phyloP scores from a whole-genome alignment of 148 eudicot species.

The Nepenthes mirabilis region DNA sequence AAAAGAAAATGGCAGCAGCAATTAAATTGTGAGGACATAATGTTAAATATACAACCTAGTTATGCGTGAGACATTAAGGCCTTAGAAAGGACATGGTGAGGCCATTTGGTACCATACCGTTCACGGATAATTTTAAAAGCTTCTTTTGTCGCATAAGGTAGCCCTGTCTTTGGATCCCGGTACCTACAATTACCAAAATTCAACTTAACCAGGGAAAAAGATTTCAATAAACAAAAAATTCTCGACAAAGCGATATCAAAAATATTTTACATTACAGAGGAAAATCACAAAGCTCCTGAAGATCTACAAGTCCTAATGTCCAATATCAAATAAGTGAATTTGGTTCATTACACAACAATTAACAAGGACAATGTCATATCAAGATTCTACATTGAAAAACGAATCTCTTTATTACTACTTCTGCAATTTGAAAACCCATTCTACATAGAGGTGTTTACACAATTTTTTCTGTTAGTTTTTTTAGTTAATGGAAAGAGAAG shows the following conservation, averaged over 20 bases:
- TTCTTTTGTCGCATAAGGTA: conserved; percentile 90
- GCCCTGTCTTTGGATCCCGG: conserved; percentile 88
- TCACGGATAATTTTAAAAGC: conserved; percentile 71
- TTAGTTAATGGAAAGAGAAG: no score
- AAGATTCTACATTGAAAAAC: no score
- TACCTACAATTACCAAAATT: conserved; percentile 32
- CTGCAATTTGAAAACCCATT: no score
- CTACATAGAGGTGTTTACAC: no score
- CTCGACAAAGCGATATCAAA: not conserved
- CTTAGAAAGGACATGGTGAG: not conserved
- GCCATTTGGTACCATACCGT: conserved; percentile 29
- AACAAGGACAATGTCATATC: no score
- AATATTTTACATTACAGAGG: not conserved
- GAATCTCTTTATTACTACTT: no score
- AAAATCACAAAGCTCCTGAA: no score
- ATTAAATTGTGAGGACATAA: not conserved
- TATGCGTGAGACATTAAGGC: not conserved
- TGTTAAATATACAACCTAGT: not conserved
- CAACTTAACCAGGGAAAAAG: not conserved
- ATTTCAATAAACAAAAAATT: not conserved
- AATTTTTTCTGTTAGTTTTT: no score
- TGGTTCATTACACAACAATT: no score
- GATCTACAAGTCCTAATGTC: no score
- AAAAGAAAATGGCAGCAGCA: not conserved
- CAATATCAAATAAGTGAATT: not conserved